Evolutionary conservation across 2,329 filamentous ascomycete genomes (phyloP).

Genomic region (Botryotinia convoluta): DNA sequence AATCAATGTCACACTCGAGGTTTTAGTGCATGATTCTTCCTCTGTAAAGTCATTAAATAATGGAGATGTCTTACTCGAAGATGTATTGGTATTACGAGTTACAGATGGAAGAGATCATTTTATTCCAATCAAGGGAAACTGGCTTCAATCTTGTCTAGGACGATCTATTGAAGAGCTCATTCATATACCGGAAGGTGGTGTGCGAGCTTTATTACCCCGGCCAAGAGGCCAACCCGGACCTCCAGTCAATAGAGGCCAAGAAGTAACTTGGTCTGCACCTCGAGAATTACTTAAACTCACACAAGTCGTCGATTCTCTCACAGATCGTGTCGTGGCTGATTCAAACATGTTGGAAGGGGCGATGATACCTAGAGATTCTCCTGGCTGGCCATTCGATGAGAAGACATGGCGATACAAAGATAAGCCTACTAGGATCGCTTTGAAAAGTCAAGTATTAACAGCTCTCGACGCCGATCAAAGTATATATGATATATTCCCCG

Average conservation of each 20-base stretch:
- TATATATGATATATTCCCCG: slow-evolving; percentile 59
- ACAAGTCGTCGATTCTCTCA: slow-evolving; percentile 64
- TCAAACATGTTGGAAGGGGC: slow-evolving; percentile 59
- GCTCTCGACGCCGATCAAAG: slow-evolving; percentile 70
- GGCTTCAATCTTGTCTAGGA: slow-evolving; percentile 80
- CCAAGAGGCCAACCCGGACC: slow-evolving; percentile 14
- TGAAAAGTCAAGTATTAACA: slow-evolving; percentile 48
- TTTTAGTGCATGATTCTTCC: slow-evolving; percentile 61
- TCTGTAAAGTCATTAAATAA: slow-evolving; percentile 72
- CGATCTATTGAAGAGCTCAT: slow-evolving; percentile 87
- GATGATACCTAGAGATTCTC: slow-evolving; percentile 49
- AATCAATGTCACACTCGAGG: slow-evolving; percentile 64
- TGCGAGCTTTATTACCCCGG: slow-evolving; percentile 49
- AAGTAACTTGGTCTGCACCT: slow-evolving; percentile 75
- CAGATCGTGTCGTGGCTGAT: slow-evolving; percentile 57
- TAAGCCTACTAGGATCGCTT: slow-evolving; percentile 35
- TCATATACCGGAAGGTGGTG: slow-evolving; percentile 80
- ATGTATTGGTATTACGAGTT: slow-evolving; percentile 84
- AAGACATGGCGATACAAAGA: slow-evolving; percentile 39
- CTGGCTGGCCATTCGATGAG: slow-evolving; percentile 58
- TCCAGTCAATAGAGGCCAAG: slow-evolving; percentile 45
- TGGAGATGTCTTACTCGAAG: slow-evolving; percentile 65
- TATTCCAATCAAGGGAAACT: slow-evolving; percentile 72
- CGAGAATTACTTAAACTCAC: slow-evolving; percentile 88
- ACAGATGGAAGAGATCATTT: slow-evolving; percentile 87